Conservation (phyloP, 805 yeast genomes). For the Hermanozyma aechmeae region DNA sequence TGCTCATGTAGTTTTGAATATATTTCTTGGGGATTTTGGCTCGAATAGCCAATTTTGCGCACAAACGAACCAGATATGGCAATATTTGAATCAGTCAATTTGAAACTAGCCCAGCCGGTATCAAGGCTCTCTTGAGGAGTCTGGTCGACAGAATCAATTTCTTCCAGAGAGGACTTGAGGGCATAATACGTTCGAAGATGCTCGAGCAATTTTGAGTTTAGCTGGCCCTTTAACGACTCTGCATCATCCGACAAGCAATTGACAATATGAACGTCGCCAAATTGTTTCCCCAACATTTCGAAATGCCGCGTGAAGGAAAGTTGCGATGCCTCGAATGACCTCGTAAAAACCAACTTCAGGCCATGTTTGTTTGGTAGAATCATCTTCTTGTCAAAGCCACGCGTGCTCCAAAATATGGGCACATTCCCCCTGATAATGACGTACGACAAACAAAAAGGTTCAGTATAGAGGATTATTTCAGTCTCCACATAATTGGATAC, state of each 20-base stretch:
- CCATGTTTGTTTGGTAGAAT: conserved; percentile 25
- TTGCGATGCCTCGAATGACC: conserved; percentile 45
- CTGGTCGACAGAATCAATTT: too few relatives aligned
- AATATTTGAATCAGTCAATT: conserved; percentile 17
- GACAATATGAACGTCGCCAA: conserved; percentile 41
- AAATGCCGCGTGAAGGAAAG: conserved; percentile 44
- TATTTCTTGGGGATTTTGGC: conserved; percentile 22
- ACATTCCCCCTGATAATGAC: conserved; percentile 43
- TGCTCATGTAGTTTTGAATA: conserved; percentile 19
- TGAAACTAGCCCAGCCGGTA: too few relatives aligned
- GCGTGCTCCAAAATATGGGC: conserved; percentile 46
- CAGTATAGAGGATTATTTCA: conserved; percentile 38
- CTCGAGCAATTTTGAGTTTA: conserved; percentile 29
- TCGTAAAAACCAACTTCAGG: conserved; percentile 35
- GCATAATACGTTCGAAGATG: conserved; percentile 23
- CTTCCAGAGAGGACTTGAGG: too few relatives aligned
- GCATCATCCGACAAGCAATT: conserved; percentile 37
- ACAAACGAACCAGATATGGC: conserved; percentile 24
- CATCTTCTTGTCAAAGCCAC: conserved; percentile 24
- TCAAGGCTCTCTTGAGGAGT: too few relatives aligned
- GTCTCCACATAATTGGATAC: conserved; percentile 45
- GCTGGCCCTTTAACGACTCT: conserved; percentile 35
- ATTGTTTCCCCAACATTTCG: conserved; percentile 36
- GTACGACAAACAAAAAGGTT: conserved; percentile 33
- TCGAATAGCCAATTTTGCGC: conserved; percentile 25